A percentile compares a stretch with the other conserved stretches of the same genome.
Evolutionary conservation across 1,284 basidiomycete genomes (phyloP).

Genomic region (Singerocomus rubriflavus): DNA sequence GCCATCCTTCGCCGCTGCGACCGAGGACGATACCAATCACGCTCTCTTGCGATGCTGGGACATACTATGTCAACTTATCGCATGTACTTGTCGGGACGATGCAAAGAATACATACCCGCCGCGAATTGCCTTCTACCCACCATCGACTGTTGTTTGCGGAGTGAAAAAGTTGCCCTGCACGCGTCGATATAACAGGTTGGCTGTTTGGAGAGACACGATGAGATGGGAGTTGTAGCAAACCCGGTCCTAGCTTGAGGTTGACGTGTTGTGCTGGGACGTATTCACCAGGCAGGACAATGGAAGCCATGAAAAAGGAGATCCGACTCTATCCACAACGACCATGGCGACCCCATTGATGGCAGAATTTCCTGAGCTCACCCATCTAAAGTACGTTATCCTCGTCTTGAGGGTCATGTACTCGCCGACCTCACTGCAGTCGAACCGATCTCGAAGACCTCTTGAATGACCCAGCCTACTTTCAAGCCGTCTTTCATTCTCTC

Average conservation of each 20-base stretch:
- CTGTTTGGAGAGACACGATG: slow-evolving; percentile 11
- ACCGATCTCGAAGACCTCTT: slow-evolving; percentile 88
- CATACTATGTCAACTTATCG: slow-evolving; percentile 54
- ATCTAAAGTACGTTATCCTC: slow-evolving; percentile 55
- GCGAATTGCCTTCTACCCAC: slow-evolving; percentile 80
- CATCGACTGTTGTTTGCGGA: slow-evolving; percentile 70
- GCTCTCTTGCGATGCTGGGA: slow-evolving; percentile 78
- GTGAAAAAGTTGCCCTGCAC: slow-evolving; percentile 63
- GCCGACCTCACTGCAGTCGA: slow-evolving; percentile 45
- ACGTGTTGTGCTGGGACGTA: slow-evolving; percentile 63
- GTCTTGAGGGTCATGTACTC: slow-evolving; percentile 2
- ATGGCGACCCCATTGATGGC: slow-evolving; percentile 44
- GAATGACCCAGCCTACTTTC: slow-evolving; percentile 78
- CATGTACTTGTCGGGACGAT: background rate
- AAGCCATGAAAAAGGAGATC: slow-evolving; percentile 39
- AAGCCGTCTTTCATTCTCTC: slow-evolving; percentile 81
- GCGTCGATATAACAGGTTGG: slow-evolving; percentile 56
- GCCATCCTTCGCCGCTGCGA: slow-evolving; percentile 74
- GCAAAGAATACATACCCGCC: slow-evolving; percentile 50
- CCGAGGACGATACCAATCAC: slow-evolving; percentile 73
- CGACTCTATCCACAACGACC: slow-evolving; percentile 9
- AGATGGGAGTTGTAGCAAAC: slow-evolving; percentile 52
- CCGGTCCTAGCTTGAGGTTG: slow-evolving; percentile 78
- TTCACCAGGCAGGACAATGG: slow-evolving; percentile 67
- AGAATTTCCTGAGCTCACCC: slow-evolving; percentile 69